These are phyloP conservation scores for Penstemon eatonii DNA, from an alignment of 257 asterid species.

Conservation along the genomic window DNA sequence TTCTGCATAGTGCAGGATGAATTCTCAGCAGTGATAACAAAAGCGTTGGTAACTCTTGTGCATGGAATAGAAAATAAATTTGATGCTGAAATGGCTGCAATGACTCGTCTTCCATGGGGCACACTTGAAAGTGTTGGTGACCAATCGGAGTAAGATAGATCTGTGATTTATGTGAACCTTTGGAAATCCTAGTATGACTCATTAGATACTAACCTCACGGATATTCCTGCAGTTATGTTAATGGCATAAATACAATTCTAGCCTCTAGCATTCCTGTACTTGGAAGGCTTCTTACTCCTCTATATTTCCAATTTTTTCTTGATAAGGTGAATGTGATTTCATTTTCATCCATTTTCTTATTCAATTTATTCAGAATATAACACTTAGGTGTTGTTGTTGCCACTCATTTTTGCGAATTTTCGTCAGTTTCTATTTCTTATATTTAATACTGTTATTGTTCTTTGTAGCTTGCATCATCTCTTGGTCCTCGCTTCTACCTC, in stretches of 20 bases:
- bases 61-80: conserved; percentile 94
- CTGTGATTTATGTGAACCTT: conserved; percentile 21
- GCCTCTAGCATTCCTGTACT: conserved; percentile 90
- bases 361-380: conserved; percentile 9
- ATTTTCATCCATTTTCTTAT: not conserved
- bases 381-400: conserved; percentile 16
- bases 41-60: conserved; percentile 84
- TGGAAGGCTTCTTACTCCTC: conserved; percentile 88
- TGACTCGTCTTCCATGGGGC: conserved; percentile 99
- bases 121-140: conserved; percentile 99
- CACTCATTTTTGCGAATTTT: conserved; percentile 7
- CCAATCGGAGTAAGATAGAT: conserved; percentile 84
- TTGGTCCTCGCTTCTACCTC: conserved; percentile 88
- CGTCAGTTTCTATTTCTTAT: conserved; percentile 11
- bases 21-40: conserved; percentile 94
- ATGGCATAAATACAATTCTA: conserved; percentile 77
- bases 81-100: conserved; percentile 93
- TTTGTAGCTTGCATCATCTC: conserved; percentile 93
- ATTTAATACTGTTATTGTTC: conserved; percentile 19
- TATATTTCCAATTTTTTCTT: conserved; percentile 93
- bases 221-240: conserved; percentile 83
- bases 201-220: conserved; percentile 30
- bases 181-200: conserved; percentile 13
- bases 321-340: conserved; percentile 57
- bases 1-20: conserved; percentile 71